These are phyloP conservation scores for Metschnikowia lunata DNA, from an alignment of 805 yeast genomes.

Conservation along the genomic window DNA sequence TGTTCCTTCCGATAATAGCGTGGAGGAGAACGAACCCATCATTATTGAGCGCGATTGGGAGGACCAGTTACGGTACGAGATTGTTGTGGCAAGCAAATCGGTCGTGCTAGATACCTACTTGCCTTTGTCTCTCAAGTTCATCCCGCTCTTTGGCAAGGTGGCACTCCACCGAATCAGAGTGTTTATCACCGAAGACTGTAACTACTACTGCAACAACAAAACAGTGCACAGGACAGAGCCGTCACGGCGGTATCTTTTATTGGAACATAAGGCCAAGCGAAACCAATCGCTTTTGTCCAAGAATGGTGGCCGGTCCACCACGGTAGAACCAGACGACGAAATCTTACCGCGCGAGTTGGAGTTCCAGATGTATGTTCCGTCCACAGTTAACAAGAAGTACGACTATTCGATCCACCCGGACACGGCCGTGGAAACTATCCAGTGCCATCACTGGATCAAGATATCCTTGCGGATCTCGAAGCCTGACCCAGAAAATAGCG, in stretches of 20 bases:
- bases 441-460: constrained; percentile 94
- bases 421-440: constrained; percentile 72
- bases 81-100: constrained; percentile 84
- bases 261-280: constrained; percentile 70
- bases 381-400: constrained; percentile 50
- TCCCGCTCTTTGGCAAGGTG: constrained; percentile 79
- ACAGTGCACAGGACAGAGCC: constrained; percentile 94
- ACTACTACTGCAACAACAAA: constrained; percentile 80
- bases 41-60: constrained; percentile 92
- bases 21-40: constrained; percentile 91
- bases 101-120: constrained; percentile 77
- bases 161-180: constrained; percentile 82
- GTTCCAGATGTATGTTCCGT: constrained; percentile 83
- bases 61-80: constrained; percentile 82
- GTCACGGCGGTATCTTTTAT: constrained; percentile 66
- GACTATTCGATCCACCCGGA: constrained; percentile 68
- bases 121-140: constrained; percentile 78
- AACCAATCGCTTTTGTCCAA: constrained; percentile 47
- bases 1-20: constrained; percentile 69
- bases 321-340: constrained; percentile 44
- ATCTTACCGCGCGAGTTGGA: constrained; percentile 75
- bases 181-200: constrained; percentile 82
- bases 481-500: constrained; percentile 47
- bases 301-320: constrained; percentile 26
- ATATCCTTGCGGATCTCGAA: constrained; percentile 76